Percentiles rank a stretch among this genome's conserved stretches.
Conservation (phyloP, 305 asterid species). For the Fraxinus latifolia region DNA sequence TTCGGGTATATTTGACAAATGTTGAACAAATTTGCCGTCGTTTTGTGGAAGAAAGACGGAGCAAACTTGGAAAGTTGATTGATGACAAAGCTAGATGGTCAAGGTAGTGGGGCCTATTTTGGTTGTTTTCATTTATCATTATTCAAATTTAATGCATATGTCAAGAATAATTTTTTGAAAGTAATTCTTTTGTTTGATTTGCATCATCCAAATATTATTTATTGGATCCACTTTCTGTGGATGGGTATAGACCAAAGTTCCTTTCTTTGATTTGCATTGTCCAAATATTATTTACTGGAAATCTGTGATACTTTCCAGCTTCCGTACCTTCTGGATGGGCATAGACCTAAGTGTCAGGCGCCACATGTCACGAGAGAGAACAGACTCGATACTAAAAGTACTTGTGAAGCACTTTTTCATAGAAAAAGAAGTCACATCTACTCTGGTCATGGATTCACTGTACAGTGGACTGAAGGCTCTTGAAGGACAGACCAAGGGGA, state of each 20-base stretch:
- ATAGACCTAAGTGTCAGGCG: slow-evolving; percentile 68
- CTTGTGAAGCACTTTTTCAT: slow-evolving; percentile 84
- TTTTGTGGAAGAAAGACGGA: slow-evolving; percentile 78
- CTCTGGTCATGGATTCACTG: slow-evolving; percentile 94
- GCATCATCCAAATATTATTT: background rate
- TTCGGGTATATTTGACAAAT: slow-evolving; percentile 84
- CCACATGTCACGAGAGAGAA: slow-evolving; percentile 73
- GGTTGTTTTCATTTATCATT: background rate
- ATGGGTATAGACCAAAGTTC: slow-evolving; percentile 52
- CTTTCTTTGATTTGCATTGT: background rate
- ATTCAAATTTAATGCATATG: background rate
- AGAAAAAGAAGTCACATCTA: slow-evolving; percentile 96
- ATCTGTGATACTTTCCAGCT: slow-evolving; percentile 44
- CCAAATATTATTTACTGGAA: background rate
- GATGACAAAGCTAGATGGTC: slow-evolving; percentile 93
- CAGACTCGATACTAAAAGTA: slow-evolving; percentile 70
- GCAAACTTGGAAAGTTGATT: slow-evolving; percentile 76
- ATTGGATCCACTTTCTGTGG: slow-evolving; percentile 65
- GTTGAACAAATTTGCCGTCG: slow-evolving; percentile 96
- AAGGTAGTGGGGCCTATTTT: slow-evolving; percentile 50
- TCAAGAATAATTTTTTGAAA: background rate
- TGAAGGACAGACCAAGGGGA: slow-evolving; percentile 67
- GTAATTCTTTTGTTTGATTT: background rate
- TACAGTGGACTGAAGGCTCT: slow-evolving; percentile 93
- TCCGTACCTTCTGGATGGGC: slow-evolving; percentile 78